Evolutionary conservation across 140 eudicot species (phyloP).

Genomic region (Bidens hawaiensis): DNA sequence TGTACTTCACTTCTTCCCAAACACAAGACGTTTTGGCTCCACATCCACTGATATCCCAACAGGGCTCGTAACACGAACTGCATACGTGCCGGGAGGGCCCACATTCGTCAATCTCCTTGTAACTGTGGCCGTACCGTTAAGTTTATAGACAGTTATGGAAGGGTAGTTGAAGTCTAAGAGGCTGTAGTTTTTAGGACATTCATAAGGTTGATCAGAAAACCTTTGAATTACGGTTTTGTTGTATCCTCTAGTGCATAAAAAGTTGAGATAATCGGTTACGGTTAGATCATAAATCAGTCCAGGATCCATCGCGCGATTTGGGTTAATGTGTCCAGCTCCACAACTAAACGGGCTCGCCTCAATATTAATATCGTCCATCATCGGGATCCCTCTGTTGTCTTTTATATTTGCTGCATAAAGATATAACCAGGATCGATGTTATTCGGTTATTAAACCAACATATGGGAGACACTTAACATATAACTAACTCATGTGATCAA

Average conservation of each 20-base stretch:
- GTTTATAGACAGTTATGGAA: conserved; percentile 46
- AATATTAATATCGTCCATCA: conserved; percentile 20
- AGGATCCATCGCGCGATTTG: conserved; percentile 58
- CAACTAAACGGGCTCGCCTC: conserved; percentile 43
- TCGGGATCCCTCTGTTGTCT: conserved; percentile 34
- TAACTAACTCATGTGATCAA: background rate
- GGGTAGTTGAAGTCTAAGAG: conserved; percentile 53
- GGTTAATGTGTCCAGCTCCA: conserved; percentile 62
- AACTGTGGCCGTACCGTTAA: conserved; percentile 23
- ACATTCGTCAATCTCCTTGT: conserved; percentile 52
- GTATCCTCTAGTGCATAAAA: conserved; percentile 48
- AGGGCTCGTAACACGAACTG: conserved; percentile 37
- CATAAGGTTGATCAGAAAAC: conserved; percentile 26
- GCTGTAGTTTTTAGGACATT: conserved; percentile 34
- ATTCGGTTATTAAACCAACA: background rate
- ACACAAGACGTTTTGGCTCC: conserved; percentile 39
- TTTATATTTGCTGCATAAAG: conserved; percentile 32
- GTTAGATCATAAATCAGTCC: conserved; percentile 59
- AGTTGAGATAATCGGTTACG: conserved; percentile 42
- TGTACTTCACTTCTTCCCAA: conserved; percentile 38
- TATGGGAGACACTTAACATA: background rate
- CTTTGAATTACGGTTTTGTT: conserved; percentile 15
- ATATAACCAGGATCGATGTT: background rate
- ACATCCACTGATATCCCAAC: conserved; percentile 40
- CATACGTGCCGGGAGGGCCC: conserved; percentile 42